These are phyloP conservation scores for Avena atlantica DNA, from an alignment of 176 grass and related monocot species.

Conservation along the genomic window DNA sequence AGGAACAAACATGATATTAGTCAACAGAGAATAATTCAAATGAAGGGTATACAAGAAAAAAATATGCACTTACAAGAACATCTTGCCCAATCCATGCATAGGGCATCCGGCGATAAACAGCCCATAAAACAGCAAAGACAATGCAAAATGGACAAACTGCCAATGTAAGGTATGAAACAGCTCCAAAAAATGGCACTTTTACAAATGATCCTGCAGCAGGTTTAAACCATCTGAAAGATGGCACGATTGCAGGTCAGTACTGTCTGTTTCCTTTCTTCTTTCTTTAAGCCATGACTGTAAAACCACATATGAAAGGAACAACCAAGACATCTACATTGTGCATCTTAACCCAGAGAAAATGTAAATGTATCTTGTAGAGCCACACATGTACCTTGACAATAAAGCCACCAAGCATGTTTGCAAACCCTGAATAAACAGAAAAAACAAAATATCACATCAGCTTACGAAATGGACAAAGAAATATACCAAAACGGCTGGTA, in stretches of 20 bases:
- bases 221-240: slow-evolving; percentile 94
- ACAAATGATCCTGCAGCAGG: slow-evolving; percentile 73
- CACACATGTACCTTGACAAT: slow-evolving; percentile 75
- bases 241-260: slow-evolving; percentile 23
- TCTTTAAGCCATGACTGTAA: background rate
- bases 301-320: slow-evolving; percentile 19
- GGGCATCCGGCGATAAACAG: slow-evolving; percentile 56
- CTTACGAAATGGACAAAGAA: slow-evolving; percentile 9
- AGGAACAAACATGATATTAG: slow-evolving; percentile 34
- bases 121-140: slow-evolving; percentile 83
- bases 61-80: slow-evolving; percentile 76
- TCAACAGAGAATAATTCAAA: slow-evolving; percentile 32
- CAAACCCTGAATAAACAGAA: slow-evolving; percentile 70
- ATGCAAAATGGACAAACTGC: slow-evolving; percentile 88
- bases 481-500: slow-evolving; percentile 15
- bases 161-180: slow-evolving; percentile 86
- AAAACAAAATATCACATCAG: slow-evolving; percentile 35
- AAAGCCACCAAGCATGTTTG: slow-evolving; percentile 98
- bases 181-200: slow-evolving; percentile 91
- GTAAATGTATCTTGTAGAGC: slow-evolving; percentile 16
- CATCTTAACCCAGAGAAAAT: slow-evolving; percentile 33
- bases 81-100: slow-evolving; percentile 99
- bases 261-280: background rate
- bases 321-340: slow-evolving; percentile 12
- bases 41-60: slow-evolving; percentile 10